A percentile compares a stretch with the other conserved stretches of the same genome.
phyloP scores from a whole-genome alignment of 1,139 yeast genomes.

The Sugiyamaella pinicola region DNA sequence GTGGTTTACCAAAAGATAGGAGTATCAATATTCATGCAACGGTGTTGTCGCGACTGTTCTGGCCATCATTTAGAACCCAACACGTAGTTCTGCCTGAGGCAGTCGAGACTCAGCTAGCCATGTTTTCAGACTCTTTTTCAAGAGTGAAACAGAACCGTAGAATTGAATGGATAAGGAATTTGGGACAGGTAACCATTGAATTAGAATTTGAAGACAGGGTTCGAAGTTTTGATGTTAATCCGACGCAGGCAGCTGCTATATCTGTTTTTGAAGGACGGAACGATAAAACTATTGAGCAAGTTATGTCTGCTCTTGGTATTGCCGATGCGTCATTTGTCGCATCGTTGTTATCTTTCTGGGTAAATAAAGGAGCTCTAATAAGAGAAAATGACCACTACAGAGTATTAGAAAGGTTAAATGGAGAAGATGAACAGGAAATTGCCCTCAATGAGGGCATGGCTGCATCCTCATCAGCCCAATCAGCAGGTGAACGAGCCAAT shows the following conservation, averaged over 20 bases:
- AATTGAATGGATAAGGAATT: slow-evolving; percentile 57
- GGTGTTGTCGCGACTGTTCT: slow-evolving; percentile 46
- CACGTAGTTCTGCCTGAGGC: slow-evolving; percentile 51
- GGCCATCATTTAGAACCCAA: slow-evolving; percentile 54
- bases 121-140: slow-evolving; percentile 51
- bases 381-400: slow-evolving; percentile 34
- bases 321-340: slow-evolving; percentile 29
- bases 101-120: slow-evolving; percentile 47
- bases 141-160: slow-evolving; percentile 57
- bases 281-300: slow-evolving; percentile 22
- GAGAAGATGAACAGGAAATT: slow-evolving; percentile 16
- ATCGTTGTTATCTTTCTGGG: slow-evolving; percentile 53
- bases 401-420: slow-evolving; percentile 34
- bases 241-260: slow-evolving; percentile 71
- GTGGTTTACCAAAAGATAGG: not conserved
- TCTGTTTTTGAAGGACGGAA: slow-evolving; percentile 50
- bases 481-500: slow-evolving; percentile 38
- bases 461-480: slow-evolving; percentile 33
- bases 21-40: slow-evolving; percentile 36
- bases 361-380: slow-evolving; percentile 50
- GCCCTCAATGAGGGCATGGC: slow-evolving; percentile 21
- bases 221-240: slow-evolving; percentile 54
- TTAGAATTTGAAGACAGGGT: slow-evolving; percentile 54
- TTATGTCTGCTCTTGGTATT: slow-evolving; percentile 34
- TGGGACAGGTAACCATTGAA: slow-evolving; percentile 65